Evolutionary conservation across 2,329 filamentous ascomycete genomes (phyloP), one percentile per base, ranked within the genome.

Genomic region (Diaporthe vaccinii): DNA sequence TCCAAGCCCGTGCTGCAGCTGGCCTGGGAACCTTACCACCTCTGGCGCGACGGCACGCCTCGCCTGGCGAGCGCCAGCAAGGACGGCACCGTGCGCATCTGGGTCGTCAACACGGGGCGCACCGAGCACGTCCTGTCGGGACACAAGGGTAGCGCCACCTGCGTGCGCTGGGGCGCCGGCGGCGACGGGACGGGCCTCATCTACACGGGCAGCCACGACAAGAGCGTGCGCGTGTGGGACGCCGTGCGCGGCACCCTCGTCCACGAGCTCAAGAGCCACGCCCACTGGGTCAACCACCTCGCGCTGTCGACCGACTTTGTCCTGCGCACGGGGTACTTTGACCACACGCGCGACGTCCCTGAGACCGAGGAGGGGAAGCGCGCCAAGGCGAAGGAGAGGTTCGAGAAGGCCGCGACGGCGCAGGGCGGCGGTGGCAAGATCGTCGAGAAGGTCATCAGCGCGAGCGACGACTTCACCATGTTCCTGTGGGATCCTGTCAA

Each of bases 381-480:
- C 22, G 87, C 88, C 9, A 95, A 95, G 82, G 96, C 97, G 0
- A 93, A 92, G 82, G 90, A 93, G 79, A 91, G 95, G 36, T 98
- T 98, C 81, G 92, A 97, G 79, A 95, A 95, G 82, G 95, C 95
- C 1, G 95, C 95, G 7, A 28, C 14, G 94, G 89, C 2, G 89
- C 95, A 39, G 10, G n/a, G 49, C 17, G 65, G 65, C 10, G 91
- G 93, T 78, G 94, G 94, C 36, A 91, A 93, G 80, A 88, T 98
- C 31, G 91, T 94, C 1, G 97, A 99, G 86, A 91, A 94, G 39
- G 86, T 98, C 5, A 94, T 98, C 3, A 97, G 95, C 12, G 97
- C 96, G 3, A 96, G 93, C 78, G 97, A 98, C 82, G 97, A 99
- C 83, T 98, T 96, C 83, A 98, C 96, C 8, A 96, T 99, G 90